A percentile compares a stretch with the other conserved stretches of the same genome.
These are phyloP conservation scores for Albatrellus sp. DNA, from an alignment of 1,284 basidiomycete genomes.

Conservation along the genomic window DNA sequence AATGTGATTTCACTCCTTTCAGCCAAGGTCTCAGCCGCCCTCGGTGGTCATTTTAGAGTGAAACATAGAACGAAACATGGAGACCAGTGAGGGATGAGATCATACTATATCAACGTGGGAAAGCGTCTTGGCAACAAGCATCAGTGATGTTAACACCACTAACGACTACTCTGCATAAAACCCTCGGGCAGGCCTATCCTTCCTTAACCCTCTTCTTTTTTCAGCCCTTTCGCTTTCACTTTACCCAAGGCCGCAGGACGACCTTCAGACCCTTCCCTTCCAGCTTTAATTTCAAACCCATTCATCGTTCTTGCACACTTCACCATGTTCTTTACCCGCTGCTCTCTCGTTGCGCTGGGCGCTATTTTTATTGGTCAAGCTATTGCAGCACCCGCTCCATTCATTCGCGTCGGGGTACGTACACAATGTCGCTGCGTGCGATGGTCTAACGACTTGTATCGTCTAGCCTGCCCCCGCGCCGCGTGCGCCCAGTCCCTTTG, in stretches of 20 bases:
- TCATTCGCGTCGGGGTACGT: slow-evolving; percentile 12
- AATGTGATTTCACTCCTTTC: too few relatives aligned
- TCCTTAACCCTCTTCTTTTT: background rate
- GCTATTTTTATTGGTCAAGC: slow-evolving; percentile 33
- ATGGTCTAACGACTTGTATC: background rate
- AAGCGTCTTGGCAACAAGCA: slow-evolving; percentile 2
- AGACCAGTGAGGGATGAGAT: too few relatives aligned
- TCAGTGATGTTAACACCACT: slow-evolving; percentile 3
- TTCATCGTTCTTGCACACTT: slow-evolving; percentile 7
- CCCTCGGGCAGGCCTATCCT: too few relatives aligned
- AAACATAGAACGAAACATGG: too few relatives aligned
- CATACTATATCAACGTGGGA: background rate
- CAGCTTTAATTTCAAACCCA: slow-evolving; percentile 10
- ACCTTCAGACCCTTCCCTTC: slow-evolving; percentile 18
- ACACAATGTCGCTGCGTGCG: background rate
- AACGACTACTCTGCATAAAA: background rate
- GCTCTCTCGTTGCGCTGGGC: slow-evolving; percentile 27
- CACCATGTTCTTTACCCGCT: slow-evolving; percentile 33
- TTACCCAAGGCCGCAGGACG: slow-evolving; percentile 23
- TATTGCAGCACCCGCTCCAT: slow-evolving; percentile 27
- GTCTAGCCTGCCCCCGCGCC: slow-evolving; percentile 14
- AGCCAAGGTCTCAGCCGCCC: too few relatives aligned
- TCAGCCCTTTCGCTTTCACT: slow-evolving; percentile 6
- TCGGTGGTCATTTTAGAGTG: too few relatives aligned
- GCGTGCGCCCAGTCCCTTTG: slow-evolving; percentile 26